Evolutionary conservation across 2,329 filamentous ascomycete genomes (phyloP), one percentile per base, ranked within the genome.

Genomic region (Ilyonectria robusta): DNA sequence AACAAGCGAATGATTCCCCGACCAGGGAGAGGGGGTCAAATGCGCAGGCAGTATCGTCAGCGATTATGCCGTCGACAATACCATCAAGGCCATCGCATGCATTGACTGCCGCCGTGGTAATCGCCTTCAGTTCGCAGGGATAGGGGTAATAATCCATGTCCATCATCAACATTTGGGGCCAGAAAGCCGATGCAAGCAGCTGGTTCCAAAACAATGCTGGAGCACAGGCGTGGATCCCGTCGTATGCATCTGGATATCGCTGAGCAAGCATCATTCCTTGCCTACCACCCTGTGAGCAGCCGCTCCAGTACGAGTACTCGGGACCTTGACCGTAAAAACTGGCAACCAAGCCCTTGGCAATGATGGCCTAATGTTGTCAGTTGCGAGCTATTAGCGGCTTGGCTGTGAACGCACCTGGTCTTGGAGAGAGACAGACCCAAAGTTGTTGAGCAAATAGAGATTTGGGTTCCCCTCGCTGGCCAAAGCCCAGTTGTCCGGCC

Each of bases 201-300:
- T 67, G 59, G 10, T 21, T 57, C 58, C 58, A 59, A 46, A 78
- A 72, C n/a, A 83, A 63, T 5, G 83, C 86, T 3, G 83, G 83
- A 15, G 78, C 79, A 7, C 81, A 83, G 2, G 86, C 86, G 0
- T 87, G 76, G 33, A 88, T 84, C 8, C 87, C 87, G 61, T 89
- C 85, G 58, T 87, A 88, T 26, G 85, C 84, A 3, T 85, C 79
- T 0, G 87, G 87, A 65, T 84, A 87, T 7, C 80, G 76, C 71
- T 89, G 84, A 0, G 85, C 83, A 3, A 85, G 80, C 66, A 84
- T 84, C 29, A 87, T 76, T 21, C 86, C 88, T 74, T 89, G 86
- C 1, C 87, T 80, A 3, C 88, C 88, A 19, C 87, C 87, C 0
- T 85, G 87, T 0, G 84, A 87, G 71, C 86, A 88, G 23, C 86